Evolutionary conservation across 192 early-diverging fungal species (phyloP), one percentile per base, ranked within the genome.

Genomic region (Bifiguratus adelaidae): DNA sequence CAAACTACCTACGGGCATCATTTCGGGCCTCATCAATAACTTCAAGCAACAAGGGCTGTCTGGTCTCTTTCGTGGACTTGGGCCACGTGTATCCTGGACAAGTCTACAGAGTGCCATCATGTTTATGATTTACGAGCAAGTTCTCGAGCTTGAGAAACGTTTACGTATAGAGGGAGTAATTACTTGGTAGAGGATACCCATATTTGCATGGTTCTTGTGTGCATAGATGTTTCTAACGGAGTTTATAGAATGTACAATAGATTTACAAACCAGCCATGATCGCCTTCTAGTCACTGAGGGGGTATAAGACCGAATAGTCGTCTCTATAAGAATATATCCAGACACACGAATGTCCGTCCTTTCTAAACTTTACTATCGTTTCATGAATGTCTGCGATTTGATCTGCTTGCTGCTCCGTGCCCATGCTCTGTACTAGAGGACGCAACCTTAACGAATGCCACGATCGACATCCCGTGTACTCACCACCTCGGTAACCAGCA

Each of bases 81-180:
- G 83, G 34, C 83, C 83, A 11, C 57, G 80, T 21, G 83, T 87
- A 37, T 69, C 73, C 23, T 83, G 84, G 80, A 84, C 82, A 19
- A 74, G 70, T 28, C 50, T 73, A 47, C 83, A 86, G 57, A 71
- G 67, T 38, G 74, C 73, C 3, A 49, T 77, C 36, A 82, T 86
- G 83, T 86, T 86, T 77, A 65, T 80, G n/a, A 58, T 84, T 28
- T 81, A 78, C 50, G 82, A 84, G 44, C 70, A 74, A 47, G 74
- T 70, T 16, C 41, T 77, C 3, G 55, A 64, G 29, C 30, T 77
- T 6, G 60, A 74, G 42, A 68, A 68, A n/a, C n/a, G n/a, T n/a
- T n/a, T n/a, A n/a, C n/a, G n/a, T n/a, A n/a, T n/a, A n/a, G n/a
- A n/a, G n/a, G n/a, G n/a, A 49, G 15, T 49, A 20, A 45, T 52